Percentiles rank a stretch among this genome's conserved stretches.
Conservation (phyloP, 2,329 filamentous ascomycete genomes). For the Ploettnerulaceae sp. region DNA sequence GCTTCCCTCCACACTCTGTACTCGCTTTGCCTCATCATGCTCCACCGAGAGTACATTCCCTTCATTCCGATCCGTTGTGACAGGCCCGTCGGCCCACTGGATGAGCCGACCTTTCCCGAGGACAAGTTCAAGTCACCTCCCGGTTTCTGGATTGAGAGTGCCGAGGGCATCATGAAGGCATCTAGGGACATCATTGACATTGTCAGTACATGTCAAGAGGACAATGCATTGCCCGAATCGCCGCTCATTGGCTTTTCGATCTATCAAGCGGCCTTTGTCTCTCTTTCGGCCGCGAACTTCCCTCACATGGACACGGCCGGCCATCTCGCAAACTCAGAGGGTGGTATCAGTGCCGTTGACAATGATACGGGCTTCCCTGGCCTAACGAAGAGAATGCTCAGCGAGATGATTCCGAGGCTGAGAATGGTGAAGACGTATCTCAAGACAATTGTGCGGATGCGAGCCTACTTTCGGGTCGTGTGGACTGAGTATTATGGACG, state of each 20-base stretch:
- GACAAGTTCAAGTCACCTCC: slow-evolving; percentile 42
- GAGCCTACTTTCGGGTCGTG: slow-evolving; percentile 47
- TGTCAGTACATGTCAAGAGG: slow-evolving; percentile 55
- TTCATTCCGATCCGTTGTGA: slow-evolving; percentile 55
- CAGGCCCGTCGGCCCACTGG: slow-evolving; percentile 50
- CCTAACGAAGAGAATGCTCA: slow-evolving; percentile 46
- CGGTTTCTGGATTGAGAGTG: slow-evolving; percentile 59
- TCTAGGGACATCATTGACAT: slow-evolving; percentile 61
- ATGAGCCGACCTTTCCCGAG: slow-evolving; percentile 50
- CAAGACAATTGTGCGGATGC: slow-evolving; percentile 48
- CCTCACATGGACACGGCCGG: slow-evolving; percentile 60
- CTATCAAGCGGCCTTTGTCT: slow-evolving; percentile 61
- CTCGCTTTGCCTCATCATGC: slow-evolving; percentile 60
- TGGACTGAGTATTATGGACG: slow-evolving; percentile 44
- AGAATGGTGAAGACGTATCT: slow-evolving; percentile 55
- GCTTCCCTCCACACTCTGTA: slow-evolving; percentile 63
- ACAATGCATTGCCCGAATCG: slow-evolving; percentile 57
- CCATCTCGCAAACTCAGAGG: slow-evolving; percentile 44
- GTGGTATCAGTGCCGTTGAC: neutral
- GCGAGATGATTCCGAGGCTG: slow-evolving; percentile 46
- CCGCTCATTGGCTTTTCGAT: slow-evolving; percentile 62
- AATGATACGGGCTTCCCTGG: slow-evolving; percentile 31
- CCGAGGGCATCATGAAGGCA: slow-evolving; percentile 57
- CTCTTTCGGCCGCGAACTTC: slow-evolving; percentile 63
- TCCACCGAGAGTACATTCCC: slow-evolving; percentile 64